Conservation (phyloP, 345 rosid genomes). For the Camelina hispida region DNA sequence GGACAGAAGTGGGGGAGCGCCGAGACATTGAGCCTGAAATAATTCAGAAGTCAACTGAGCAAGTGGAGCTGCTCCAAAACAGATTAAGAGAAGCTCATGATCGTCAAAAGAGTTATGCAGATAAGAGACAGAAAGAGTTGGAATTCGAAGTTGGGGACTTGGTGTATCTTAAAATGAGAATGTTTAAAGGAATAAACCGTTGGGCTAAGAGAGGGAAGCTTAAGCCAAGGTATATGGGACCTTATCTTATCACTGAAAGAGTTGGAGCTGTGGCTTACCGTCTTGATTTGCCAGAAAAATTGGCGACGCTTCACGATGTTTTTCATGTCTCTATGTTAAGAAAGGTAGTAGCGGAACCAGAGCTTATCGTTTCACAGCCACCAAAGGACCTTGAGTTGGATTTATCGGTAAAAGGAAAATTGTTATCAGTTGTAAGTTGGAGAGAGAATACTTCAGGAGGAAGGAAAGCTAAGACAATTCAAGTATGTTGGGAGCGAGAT, state of each 20-base stretch:
- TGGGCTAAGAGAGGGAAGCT: background rate
- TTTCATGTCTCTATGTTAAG: background rate
- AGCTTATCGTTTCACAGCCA: background rate
- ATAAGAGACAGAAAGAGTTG: background rate
- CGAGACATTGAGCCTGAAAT: background rate
- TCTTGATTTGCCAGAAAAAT: too few relatives aligned
- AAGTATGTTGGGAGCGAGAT: background rate
- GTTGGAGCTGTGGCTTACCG: background rate
- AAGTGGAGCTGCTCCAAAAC: too few relatives aligned
- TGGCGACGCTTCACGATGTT: background rate
- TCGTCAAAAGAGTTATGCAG: background rate
- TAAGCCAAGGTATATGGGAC: background rate
- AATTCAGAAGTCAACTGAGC: background rate
- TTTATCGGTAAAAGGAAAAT: background rate
- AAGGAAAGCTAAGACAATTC: background rate
- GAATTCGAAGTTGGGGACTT: background rate
- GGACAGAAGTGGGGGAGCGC: background rate
- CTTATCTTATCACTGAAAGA: background rate
- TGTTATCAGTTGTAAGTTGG: background rate
- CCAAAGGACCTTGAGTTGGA: background rate
- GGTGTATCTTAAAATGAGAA: background rate
- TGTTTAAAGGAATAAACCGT: background rate
- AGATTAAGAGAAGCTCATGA: background rate
- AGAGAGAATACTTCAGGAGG: background rate
- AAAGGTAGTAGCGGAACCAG: background rate